Base-by-base conservation (phyloP, 2,329 filamentous ascomycete genomes). In the Bipolaris gigantea region DNA sequence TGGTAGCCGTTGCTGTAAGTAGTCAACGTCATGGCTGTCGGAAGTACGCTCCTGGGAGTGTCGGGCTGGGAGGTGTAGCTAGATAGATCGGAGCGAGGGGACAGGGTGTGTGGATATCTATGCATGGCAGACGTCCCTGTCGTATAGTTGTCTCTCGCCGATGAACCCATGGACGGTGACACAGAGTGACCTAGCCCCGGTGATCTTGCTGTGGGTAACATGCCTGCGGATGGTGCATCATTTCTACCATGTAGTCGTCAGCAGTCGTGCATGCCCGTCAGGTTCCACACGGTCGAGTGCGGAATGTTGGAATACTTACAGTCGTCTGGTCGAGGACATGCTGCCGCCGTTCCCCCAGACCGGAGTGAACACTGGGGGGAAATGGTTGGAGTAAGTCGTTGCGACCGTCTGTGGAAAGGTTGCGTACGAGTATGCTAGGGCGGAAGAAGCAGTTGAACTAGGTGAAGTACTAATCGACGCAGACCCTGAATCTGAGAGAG, bases 401-500 rank as follows among this genome's bases (percentile, higher is more conserved):
- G 60, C 57, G 50, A 63, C 54, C 32, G 73, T 69, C 45, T 62
- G 56, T 19, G 65, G 55, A 53, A 71, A 77, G 56, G 59, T 67
- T 36, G 76, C 66, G 63, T 74, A 81, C 15, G 76, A 69, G 64
- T 74, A 81, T 59, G 76, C 73, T 61, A 79, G 53, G 25, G 67
- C 74, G 43, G 78, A 79, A 27, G 80, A 81, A 54, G 77, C 74
- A 65, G 77, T 79, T 60, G 81, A 81, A 62, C 77, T 79, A 55
- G 79, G 79, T 64, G 78, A 81, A 63, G 78, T 78, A 60, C 79
- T 80, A 64, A 77, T 79, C 60, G 79, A 83, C 66, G 81, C 82
- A 52, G 79, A 80, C 52, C 79, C 81, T 56, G 82, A 82, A 73
- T 85, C 82, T 55, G 83, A 79, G 63, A 83, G 77, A 62, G 78